These are phyloP conservation scores for Trichomonascus vanleenenianus DNA, from an alignment of 805 yeast genomes.

Conservation along the genomic window DNA sequence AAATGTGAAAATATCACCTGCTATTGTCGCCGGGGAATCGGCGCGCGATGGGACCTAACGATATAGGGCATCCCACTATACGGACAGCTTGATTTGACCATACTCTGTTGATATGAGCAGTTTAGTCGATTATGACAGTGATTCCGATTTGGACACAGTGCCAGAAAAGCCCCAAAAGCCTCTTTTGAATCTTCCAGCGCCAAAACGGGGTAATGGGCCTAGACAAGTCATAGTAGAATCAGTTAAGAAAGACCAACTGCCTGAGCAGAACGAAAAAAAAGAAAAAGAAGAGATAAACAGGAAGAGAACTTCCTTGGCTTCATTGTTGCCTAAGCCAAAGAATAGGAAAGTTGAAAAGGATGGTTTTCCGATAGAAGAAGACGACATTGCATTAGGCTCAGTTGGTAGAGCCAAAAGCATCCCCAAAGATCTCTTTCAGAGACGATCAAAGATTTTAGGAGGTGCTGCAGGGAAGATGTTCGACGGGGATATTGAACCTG, in stretches of 20 bases:
- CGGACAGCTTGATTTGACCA: neutral
- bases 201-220: conserved; percentile 2
- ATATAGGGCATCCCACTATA: too few relatives aligned
- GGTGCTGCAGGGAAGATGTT: conserved; percentile 14
- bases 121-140: conserved; percentile 13
- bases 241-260: neutral
- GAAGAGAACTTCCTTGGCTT: neutral
- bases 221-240: neutral
- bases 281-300: conserved; percentile 1
- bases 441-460: conserved; percentile 12
- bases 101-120: conserved; percentile 4
- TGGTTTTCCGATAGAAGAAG: too few relatives aligned
- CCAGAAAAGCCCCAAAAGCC: neutral
- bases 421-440: conserved; percentile 2
- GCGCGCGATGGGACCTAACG: conserved; percentile 1
- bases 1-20: neutral
- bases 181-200: conserved; percentile 4
- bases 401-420: too few relatives aligned
- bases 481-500: conserved; percentile 15
- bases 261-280: neutral
- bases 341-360: conserved; percentile 4
- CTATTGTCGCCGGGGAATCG: neutral
- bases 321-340: conserved; percentile 12
- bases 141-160: conserved; percentile 4
- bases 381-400: too few relatives aligned